Evolutionary conservation across 768 basidiomycete species (phyloP), one percentile per base, ranked within the genome.

Genomic region (Suillus occidentalis): DNA sequence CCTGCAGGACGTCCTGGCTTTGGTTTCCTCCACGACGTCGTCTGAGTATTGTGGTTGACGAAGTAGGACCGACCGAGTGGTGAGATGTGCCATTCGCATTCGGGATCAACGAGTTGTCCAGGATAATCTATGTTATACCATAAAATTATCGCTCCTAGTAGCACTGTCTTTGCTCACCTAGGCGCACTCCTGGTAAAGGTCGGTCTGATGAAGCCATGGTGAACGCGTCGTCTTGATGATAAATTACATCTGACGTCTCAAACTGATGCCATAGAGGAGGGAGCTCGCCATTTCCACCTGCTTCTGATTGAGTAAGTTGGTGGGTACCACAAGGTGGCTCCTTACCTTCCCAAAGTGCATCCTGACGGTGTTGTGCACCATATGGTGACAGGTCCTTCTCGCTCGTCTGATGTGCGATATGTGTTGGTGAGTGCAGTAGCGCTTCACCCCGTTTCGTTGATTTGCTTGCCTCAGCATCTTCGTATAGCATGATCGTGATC

Each of bases 61-160:
- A 57, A 57, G 34, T 57, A 57, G 22, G 56, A 57, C 56, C 56
- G 56, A 39, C 56, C 37, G 2, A 25, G 37, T 25, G 56, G 56
- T 39, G 56, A 57, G 37, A 57, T 39, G 12, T 57, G 37, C 56
- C 56, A 57, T 57, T 57, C 56, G 36, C 37, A 31, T 31, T 22
- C 60, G 63, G 20, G 47, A 64, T 8, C 5, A 49, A 7, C 25
- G 6, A 28, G 25, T 3, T 28, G 2, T 16, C 50, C 25, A 4
- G 7, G 50, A 28, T 8, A 2, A 37, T 37, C 55, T 57, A 22
- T 37, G 12, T 6, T 56, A 6, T 0, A 2, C 8, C n/a, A n/a
- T 37, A 12, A 56, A 36, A 22, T 20, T 20, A 6, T 37, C 13
- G n/a, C 20, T 37, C 34, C 6, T 3, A 6, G 36, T n/a, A 7